Percentiles rank a stretch among this genome's conserved stretches.
phyloP scores from a whole-genome alignment of 352 stramenopile genomes.

The Aphanomyces euteiches region DNA sequence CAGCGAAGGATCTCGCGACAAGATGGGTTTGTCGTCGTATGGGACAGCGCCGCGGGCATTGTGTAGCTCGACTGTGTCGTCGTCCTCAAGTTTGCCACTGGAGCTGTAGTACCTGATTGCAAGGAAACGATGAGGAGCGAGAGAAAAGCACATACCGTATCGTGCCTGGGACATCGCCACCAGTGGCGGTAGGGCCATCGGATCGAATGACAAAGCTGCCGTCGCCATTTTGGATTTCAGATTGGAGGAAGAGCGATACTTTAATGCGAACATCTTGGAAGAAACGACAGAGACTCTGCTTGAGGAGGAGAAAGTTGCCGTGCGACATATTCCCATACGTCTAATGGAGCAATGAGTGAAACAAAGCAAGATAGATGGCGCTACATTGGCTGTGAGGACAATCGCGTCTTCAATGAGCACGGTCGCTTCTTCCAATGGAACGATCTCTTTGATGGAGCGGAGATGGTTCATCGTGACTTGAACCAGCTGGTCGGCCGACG shows the following conservation, averaged over 20 bases:
- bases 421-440: conserved; percentile 62
- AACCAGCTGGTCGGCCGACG: conserved; percentile 79
- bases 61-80: conserved; percentile 61
- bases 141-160: conserved; percentile 44
- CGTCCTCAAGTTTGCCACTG: conserved; percentile 46
- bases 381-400: conserved; percentile 59
- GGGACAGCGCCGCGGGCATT: conserved; percentile 50
- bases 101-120: conserved; percentile 21
- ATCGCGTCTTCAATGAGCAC: conserved; percentile 73
- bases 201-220: conserved; percentile 74
- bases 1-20: conserved; percentile 59
- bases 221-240: conserved; percentile 78
- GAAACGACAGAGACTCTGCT: conserved; percentile 84
- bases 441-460: conserved; percentile 63
- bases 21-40: conserved; percentile 47
- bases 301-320: conserved; percentile 76
- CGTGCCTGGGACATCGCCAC: conserved; percentile 60
- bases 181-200: conserved; percentile 66
- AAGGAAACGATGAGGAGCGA: background rate
- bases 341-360: conserved; percentile 15
- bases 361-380: background rate
- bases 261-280: conserved; percentile 90
- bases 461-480: conserved; percentile 88
- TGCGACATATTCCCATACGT: conserved; percentile 62
- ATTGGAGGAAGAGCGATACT: conserved; percentile 88